These are phyloP conservation scores for Ophiorrhiza pumila DNA, from an alignment of 257 asterid genomes.

Conservation along the genomic window DNA sequence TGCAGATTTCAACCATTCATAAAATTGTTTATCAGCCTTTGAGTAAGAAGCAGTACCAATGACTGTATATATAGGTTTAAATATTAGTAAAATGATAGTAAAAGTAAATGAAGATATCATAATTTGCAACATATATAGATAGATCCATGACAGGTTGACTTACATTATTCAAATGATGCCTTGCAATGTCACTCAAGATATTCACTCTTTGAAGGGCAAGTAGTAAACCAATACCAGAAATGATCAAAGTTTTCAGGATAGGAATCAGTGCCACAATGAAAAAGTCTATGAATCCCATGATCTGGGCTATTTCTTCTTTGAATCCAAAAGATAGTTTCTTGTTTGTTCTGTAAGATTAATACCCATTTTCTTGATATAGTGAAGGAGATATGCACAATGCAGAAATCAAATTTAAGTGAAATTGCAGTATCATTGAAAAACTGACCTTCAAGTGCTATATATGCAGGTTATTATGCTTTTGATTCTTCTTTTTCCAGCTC, in stretches of 20 bases:
- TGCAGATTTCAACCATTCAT: constrained; percentile 17
- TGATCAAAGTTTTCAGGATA: constrained; percentile 29
- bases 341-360: no score
- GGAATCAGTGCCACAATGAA: constrained; percentile 41
- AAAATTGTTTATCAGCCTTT: constrained; percentile 8
- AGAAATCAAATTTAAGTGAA: no score
- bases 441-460: no score
- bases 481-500: no score
- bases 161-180: constrained; percentile 43
- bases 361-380: no score
- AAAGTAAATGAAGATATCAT: not conserved
- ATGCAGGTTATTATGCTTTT: no score
- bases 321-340: no score
- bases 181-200: constrained; percentile 29
- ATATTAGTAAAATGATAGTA: not conserved
- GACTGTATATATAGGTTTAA: not conserved
- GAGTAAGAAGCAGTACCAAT: not conserved
- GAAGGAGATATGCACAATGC: no score
- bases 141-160: not conserved
- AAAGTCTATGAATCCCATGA: constrained; percentile 34
- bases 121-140: not conserved
- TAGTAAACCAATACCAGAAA: constrained; percentile 30
- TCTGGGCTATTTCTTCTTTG: no score
- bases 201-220: constrained; percentile 35
- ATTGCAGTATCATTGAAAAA: no score